Conservation (phyloP, 371 early-diverging fungal genomes). For the Zancudomyces culisetae region DNA sequence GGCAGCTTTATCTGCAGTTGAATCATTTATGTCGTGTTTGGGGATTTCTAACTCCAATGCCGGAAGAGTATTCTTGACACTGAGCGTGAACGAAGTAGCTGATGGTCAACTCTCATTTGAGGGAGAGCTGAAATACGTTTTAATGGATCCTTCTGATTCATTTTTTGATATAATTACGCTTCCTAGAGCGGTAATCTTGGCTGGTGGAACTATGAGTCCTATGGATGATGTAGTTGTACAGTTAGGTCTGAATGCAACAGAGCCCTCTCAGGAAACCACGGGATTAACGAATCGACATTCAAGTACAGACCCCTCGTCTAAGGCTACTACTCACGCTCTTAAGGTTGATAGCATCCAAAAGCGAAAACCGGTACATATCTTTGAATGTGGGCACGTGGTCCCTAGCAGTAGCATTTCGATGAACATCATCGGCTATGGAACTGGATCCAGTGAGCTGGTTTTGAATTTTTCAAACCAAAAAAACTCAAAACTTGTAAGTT, state of each 20-base stretch:
- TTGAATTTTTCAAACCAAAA: constrained; percentile 53
- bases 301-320: no score
- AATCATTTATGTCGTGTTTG: constrained; percentile 15
- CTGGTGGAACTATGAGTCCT: constrained; percentile 95
- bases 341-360: no score
- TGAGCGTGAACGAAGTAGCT: neutral
- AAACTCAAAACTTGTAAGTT: no score
- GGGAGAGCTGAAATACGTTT: constrained; percentile 40
- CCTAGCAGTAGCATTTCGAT: constrained; percentile 15
- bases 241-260: constrained; percentile 5
- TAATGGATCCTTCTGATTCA: constrained; percentile 66
- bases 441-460: constrained; percentile 36
- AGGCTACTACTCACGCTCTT: no score
- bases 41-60: constrained; percentile 11
- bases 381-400: constrained; percentile 16
- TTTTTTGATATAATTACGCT: constrained; percentile 63
- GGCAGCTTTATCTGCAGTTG: constrained; percentile 12
- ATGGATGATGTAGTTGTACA: constrained; percentile 26
- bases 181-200: constrained; percentile 66
- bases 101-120: neutral
- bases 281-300: no score
- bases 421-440: constrained; percentile 38
- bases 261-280: no score
- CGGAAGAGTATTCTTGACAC: constrained; percentile 8
- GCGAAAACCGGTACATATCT: constrained; percentile 1